These are phyloP conservation scores for Chamaecrista fasciculata DNA, from an alignment of 306 rosid genomes.

Conservation along the genomic window DNA sequence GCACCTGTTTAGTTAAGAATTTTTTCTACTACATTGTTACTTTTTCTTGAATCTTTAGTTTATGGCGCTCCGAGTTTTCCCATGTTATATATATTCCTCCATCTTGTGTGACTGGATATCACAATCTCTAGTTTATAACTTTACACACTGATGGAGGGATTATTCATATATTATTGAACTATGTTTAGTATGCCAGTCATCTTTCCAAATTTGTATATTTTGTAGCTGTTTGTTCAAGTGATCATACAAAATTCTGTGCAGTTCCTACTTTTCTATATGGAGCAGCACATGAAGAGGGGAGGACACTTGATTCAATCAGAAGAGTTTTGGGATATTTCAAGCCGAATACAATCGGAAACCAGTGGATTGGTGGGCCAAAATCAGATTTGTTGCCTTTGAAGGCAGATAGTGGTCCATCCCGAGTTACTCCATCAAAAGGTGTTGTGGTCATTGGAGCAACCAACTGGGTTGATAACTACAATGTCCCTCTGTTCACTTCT, in stretches of 20 bases:
- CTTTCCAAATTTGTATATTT: conserved; percentile 9
- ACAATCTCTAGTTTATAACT: background rate
- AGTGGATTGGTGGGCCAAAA: conserved; percentile 63
- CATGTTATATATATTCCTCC: conserved; percentile 13
- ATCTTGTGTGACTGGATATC: background rate
- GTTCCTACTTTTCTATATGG: conserved; percentile 69
- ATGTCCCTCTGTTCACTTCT: conserved; percentile 63
- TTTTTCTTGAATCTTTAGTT: background rate
- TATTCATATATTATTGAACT: too few species aligned
- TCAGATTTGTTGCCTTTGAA: conserved; percentile 46
- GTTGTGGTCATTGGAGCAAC: conserved; percentile 55
- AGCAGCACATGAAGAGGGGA: conserved; percentile 68
- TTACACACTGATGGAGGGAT: background rate
- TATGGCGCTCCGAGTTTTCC: background rate
- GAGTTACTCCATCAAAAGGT: conserved; percentile 51
- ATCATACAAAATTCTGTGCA: conserved; percentile 37
- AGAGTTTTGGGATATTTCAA: conserved; percentile 79
- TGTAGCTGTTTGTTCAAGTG: conserved; percentile 10
- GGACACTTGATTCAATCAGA: conserved; percentile 68
- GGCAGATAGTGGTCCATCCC: conserved; percentile 69
- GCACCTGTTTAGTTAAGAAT: background rate
- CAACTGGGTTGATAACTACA: conserved; percentile 58
- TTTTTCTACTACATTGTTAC: background rate
- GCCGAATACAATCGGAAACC: conserved; percentile 60
- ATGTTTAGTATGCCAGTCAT: background rate